Conservation (phyloP, 1,284 basidiomycete species). For the Leccinum solheimii region DNA sequence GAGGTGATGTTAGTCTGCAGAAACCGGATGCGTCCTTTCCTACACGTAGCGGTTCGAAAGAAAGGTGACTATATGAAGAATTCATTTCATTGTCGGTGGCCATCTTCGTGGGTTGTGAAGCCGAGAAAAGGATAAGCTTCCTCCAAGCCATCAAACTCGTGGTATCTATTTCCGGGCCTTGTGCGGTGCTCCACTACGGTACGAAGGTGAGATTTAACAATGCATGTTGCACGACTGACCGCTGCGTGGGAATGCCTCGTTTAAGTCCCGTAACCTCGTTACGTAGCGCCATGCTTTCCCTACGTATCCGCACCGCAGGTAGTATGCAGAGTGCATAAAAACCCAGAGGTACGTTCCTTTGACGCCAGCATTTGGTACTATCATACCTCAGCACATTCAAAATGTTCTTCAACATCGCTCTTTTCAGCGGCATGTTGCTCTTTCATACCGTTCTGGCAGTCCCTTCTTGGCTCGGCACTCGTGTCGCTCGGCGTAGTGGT, state of each 20-base stretch:
- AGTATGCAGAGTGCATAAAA: constrained; percentile 2
- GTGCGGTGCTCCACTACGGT: not conserved
- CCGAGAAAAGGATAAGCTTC: not conserved
- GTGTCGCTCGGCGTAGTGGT: not conserved
- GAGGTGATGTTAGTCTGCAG: not conserved
- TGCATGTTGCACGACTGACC: not conserved
- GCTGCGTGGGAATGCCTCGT: not conserved
- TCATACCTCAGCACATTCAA: not conserved
- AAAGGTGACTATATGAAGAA: not conserved
- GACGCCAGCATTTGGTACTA: not conserved
- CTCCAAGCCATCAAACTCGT: not conserved
- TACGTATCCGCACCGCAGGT: not conserved
- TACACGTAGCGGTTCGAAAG: not conserved
- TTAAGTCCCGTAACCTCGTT: not conserved
- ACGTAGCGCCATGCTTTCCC: not conserved
- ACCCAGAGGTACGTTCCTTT: not conserved
- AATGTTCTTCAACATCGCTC: constrained; percentile 5
- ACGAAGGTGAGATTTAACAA: not conserved
- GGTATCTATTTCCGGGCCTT: not conserved
- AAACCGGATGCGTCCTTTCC: not conserved
- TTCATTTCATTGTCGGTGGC: not conserved
- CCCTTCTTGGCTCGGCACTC: not conserved
- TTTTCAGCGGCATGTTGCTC: constrained; percentile 5
- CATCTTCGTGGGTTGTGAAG: not conserved
- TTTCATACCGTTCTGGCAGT: constrained; percentile 1